Evolutionary conservation across 192 early-diverging fungal genomes (phyloP), one percentile per base, ranked within the genome.

Genomic region (Gamsiella multidivaricata): DNA sequence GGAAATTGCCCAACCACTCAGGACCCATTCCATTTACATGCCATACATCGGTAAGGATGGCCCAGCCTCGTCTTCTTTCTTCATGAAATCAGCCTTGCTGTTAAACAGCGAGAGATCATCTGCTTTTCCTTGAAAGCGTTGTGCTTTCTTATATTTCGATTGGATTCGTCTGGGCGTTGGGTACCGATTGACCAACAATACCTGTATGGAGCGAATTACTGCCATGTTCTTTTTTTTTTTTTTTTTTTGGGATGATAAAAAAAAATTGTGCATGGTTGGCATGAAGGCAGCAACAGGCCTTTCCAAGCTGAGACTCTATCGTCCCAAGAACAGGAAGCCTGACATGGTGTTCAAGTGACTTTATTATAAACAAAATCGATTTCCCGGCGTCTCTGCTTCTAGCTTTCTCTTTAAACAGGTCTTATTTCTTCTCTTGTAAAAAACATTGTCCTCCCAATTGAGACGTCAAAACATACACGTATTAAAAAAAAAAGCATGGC

Each of bases 31-130:
- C 47, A 58, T 88, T 34, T 74, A 75, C 51, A 73, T 80, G 80
- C 87, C 87, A 29, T 88, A 87, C 64, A 88, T 88, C 60, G 87
- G 87, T 88, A 70, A 69, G 81, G 34, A 26, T 39, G 6, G 11
- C 5, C 22, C 20, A 23, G 6, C n/a, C 26, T 17, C 25, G 14
- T 29, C 42, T 45, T 31, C 20, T 36, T 34, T 49, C 54, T 32
- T 32, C 54, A 34, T 36, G 54, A 20, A 55, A 10, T 26, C 50
- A 10, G 3, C 26, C 25, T 52, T 52, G 8, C 50, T 25, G 20
- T 52, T 25, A 28, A 26, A 28, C 11, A 28, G 28, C 22, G 10
- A 52, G 10, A 28, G 10, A 11, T 23, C 12, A 11, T 11, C 17
- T 12, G 29, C 33, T 37, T 34, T 26, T 37, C 54, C 32, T 36